phyloP scores from a whole-genome alignment of 2,329 filamentous ascomycete genomes.

The Xylariaceae sp. region DNA sequence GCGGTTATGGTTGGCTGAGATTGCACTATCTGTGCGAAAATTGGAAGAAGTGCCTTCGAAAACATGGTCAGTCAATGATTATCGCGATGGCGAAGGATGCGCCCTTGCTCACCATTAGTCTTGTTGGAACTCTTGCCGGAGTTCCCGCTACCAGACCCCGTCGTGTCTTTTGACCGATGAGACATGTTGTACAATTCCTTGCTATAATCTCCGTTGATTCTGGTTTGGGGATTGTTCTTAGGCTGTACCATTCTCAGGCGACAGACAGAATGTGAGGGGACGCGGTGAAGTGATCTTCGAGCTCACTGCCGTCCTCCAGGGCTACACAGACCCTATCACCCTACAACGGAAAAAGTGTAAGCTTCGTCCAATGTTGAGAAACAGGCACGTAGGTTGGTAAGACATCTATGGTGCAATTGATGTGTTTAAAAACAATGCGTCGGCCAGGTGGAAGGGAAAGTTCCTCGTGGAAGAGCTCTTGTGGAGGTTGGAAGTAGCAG shows the following conservation, averaged over 20 bases:
- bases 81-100: slow-evolving; percentile 4
- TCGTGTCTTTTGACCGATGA: slow-evolving; percentile 31
- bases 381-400: slow-evolving; percentile 2
- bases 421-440: slow-evolving; percentile 1
- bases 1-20: slow-evolving; percentile 69
- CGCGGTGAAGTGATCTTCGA: slow-evolving; percentile 20
- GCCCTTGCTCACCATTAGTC: slow-evolving; percentile 38
- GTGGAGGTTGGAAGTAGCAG: slow-evolving; percentile 23
- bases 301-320: slow-evolving; percentile 22
- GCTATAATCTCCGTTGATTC: slow-evolving; percentile 30
- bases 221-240: slow-evolving; percentile 30
- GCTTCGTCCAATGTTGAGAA: slow-evolving; percentile 9
- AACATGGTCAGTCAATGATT: slow-evolving; percentile 5
- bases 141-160: slow-evolving; percentile 26
- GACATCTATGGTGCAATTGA: slow-evolving; percentile 22
- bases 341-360: slow-evolving; percentile 21
- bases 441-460: slow-evolving; percentile 8
- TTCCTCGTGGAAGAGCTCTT: slow-evolving; percentile 19
- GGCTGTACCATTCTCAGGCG: slow-evolving; percentile 35
- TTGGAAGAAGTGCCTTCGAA: slow-evolving; percentile 59
- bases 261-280: slow-evolving; percentile 19
- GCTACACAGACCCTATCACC: slow-evolving; percentile 25
- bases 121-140: slow-evolving; percentile 37
- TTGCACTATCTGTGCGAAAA: slow-evolving; percentile 86
- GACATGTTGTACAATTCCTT: slow-evolving; percentile 31